These are phyloP conservation scores for Rhodamnia rubescens DNA, from an alignment of 345 rosid genomes.

Conservation along the genomic window DNA sequence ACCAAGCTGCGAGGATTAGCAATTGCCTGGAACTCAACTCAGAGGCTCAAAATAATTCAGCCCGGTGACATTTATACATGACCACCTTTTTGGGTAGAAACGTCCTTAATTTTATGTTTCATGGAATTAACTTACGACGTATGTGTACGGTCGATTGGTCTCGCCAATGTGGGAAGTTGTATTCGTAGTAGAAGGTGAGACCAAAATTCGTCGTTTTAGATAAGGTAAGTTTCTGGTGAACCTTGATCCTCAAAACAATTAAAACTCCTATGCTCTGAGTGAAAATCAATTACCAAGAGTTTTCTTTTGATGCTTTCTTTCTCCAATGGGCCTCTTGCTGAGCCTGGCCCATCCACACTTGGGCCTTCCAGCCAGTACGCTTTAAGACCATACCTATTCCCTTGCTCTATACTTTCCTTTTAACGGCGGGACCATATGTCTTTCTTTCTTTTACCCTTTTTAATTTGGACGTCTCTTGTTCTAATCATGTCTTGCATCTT, in stretches of 20 bases:
- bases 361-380: background rate
- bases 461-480: background rate
- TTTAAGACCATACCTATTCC: background rate
- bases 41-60: background rate
- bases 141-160: accelerated
- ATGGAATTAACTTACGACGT: accelerated
- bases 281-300: background rate
- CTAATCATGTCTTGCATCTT: background rate
- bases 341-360: background rate
- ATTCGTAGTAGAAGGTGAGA: background rate
- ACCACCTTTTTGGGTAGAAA: background rate
- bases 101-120: background rate
- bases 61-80: background rate
- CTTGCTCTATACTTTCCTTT: background rate
- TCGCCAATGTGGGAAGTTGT: accelerated
- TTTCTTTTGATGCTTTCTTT: background rate
- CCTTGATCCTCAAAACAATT: background rate
- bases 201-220: background rate
- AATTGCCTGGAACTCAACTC: background rate
- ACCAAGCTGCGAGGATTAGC: background rate
- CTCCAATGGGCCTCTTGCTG: background rate
- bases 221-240: background rate
- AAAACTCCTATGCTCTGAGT: background rate
- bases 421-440: background rate
- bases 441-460: background rate